Evolutionary conservation across 345 rosid genomes (phyloP), one percentile per base, ranked within the genome.

Genomic region (Eucalyptus lansdowneana): DNA sequence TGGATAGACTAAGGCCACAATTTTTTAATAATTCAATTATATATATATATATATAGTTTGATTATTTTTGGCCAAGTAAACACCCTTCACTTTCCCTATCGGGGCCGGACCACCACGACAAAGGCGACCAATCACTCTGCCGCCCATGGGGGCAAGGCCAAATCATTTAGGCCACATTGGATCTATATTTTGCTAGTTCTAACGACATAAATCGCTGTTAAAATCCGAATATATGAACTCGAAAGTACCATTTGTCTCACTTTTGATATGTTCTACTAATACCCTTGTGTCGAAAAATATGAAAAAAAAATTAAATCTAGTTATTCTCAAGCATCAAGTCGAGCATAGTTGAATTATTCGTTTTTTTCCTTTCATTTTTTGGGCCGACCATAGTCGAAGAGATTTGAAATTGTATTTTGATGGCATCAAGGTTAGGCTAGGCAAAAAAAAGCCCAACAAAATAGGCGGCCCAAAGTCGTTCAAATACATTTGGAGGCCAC

Each of bases 351-450:
- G 21, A n/a, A 65, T n/a, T 29, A 11, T 60, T 60, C 6, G n/a
- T 29, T 62, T 22, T 4, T 8, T 9, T 56, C 0, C 0, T 56
- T 24, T 56, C 29, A 12, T 6, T 37, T 72, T 11, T 37, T 76
- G 45, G 83, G 47, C 27, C 47, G 47, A 76, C 27, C 27, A 21
- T 76, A 11, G 83, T 37, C 6, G 47, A 37, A 76, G 3, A 37
- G 27, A 76, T 21, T 69, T 21, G 83, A 37, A 11, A 76, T 76
- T 76, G 7, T 11, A 76, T 76, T 19, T 76, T 76, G 14, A 76
- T 6, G 83, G 83, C 27, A 37, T 37, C 14, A 37, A 76, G 24
- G 47, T 76, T 37, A 19, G 83, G 14, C 83, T 11, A 19, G 44
- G 81, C 81, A 5, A 5, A 19, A 10, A 56, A 72, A 76, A 76